Percentiles rank a stretch among this genome's conserved stretches.
Evolutionary conservation across 75 land plant species (phyloP).

Genomic region (Pinus taeda): DNA sequence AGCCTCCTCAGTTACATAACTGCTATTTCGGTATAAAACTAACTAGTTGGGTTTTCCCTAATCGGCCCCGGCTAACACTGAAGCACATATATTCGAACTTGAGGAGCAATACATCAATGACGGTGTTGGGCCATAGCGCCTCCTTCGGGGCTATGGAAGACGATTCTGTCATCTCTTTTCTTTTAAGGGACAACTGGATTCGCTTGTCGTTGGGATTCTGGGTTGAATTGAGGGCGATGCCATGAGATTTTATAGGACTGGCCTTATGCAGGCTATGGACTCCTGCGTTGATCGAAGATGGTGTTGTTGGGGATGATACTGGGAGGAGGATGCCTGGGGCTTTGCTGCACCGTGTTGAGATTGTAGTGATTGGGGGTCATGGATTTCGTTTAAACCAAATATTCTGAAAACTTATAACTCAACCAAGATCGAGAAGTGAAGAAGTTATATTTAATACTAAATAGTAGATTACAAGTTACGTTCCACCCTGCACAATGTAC

Average conservation of each 20-base stretch:
- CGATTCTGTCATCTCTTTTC: slow-evolving; percentile 1
- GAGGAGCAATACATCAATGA: background rate
- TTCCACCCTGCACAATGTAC: too few species aligned
- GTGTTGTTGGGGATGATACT: too few species aligned
- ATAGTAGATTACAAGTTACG: too few species aligned
- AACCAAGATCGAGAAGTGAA: too few species aligned
- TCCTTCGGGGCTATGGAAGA: background rate
- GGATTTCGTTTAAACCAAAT: too few species aligned
- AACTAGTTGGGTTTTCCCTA: background rate
- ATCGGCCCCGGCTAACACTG: background rate
- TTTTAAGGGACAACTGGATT: background rate
- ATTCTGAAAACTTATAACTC: too few species aligned
- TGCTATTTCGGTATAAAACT: too few species aligned
- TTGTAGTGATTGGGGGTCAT: too few species aligned
- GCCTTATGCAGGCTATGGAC: background rate
- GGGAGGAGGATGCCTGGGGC: too few species aligned
- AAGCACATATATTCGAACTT: slow-evolving; percentile 5
- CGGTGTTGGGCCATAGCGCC: slow-evolving; percentile 8
- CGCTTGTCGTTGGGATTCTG: background rate
- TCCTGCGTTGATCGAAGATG: background rate
- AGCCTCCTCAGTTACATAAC: too few species aligned
- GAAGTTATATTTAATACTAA: too few species aligned
- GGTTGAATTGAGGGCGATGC: background rate
- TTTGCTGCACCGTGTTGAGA: too few species aligned
- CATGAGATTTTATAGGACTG: slow-evolving; percentile 4